A percentile compares a stretch with the other conserved stretches of the same genome.
phyloP scores from a whole-genome alignment of 1,284 basidiomycete genomes.

The Taiwanofungus camphoratus region DNA sequence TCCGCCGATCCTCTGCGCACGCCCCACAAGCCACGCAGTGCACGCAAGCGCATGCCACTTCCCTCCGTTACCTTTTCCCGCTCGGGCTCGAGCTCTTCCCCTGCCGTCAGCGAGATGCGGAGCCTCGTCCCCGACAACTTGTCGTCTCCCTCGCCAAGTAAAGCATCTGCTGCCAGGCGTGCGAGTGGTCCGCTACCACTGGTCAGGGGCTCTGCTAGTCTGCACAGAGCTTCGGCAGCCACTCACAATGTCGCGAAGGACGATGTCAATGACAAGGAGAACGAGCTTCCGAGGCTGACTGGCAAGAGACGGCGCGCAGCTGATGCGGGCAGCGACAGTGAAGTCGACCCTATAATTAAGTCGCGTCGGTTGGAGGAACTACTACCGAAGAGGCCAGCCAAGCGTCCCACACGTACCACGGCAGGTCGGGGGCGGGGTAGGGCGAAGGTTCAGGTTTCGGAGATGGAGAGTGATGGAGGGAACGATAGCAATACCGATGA shows the following conservation, averaged over 20 bases:
- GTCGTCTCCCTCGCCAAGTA: neutral
- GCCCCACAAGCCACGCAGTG: constrained; percentile 18
- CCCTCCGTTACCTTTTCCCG: constrained; percentile 15
- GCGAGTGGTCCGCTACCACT: neutral
- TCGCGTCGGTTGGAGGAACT: constrained; percentile 22
- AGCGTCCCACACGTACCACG: constrained; percentile 6
- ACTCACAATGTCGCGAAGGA: neutral
- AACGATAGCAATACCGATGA: constrained; percentile 4
- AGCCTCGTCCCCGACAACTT: neutral
- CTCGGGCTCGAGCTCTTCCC: constrained; percentile 4
- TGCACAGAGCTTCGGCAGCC: neutral
- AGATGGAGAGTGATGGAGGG: constrained; percentile 3
- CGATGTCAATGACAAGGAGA: constrained; percentile 1
- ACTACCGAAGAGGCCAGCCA: constrained; percentile 21
- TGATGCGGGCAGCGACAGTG: constrained; percentile 8
- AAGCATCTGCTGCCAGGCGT: neutral
- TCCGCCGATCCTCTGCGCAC: constrained; percentile 14
- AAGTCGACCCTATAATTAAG: constrained; percentile 19
- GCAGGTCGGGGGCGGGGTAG: constrained; percentile 7
- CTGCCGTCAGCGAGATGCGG: constrained; percentile 11
- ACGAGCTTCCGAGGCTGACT: neutral
- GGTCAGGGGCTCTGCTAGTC: neutral
- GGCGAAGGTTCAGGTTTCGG: constrained; percentile 1
- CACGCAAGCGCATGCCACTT: constrained; percentile 19
- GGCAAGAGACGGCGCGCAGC: constrained; percentile 17